Evolutionary conservation across 1,284 basidiomycete species (phyloP).

Genomic region (Cutaneotrichosporon mucoides): DNA sequence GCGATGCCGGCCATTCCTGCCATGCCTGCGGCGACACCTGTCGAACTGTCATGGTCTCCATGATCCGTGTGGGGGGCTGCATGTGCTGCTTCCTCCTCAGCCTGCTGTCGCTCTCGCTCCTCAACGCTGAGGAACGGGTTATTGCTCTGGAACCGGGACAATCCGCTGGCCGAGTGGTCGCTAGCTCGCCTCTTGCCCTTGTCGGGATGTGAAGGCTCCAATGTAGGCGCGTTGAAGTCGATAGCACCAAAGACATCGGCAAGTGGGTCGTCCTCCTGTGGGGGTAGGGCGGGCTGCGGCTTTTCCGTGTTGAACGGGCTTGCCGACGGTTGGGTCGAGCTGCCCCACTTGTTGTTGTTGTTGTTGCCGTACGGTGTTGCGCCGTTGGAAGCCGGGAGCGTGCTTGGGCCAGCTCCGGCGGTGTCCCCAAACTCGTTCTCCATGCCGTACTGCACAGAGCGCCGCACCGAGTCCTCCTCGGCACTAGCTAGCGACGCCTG

Average conservation of each 20-base stretch:
- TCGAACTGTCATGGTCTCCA: no score
- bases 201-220: conserved; percentile 15
- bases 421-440: neutral
- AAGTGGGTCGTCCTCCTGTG: neutral
- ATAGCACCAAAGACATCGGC: conserved; percentile 13
- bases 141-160: conserved; percentile 30
- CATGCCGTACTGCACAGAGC: neutral
- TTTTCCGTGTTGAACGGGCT: no score
- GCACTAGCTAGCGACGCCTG: conserved; percentile 34
- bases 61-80: neutral
- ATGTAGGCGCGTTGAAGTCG: conserved; percentile 7
- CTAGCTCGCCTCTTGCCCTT: conserved; percentile 20
- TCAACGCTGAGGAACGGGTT: conserved; percentile 57
- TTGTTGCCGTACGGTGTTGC: no score
- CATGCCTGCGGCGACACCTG: no score
- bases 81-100: neutral
- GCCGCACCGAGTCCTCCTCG: conserved; percentile 20
- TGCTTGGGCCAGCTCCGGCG: neutral
- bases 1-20: no score
- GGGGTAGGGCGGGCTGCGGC: neutral
- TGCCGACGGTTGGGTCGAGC: no score
- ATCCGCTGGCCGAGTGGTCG: neutral
- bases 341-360: no score
- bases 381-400: no score
- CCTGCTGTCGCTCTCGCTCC: conserved; percentile 59